Conservation (phyloP, 2,329 filamentous ascomycete genomes). For the Rugonectria rugulosa region DNA sequence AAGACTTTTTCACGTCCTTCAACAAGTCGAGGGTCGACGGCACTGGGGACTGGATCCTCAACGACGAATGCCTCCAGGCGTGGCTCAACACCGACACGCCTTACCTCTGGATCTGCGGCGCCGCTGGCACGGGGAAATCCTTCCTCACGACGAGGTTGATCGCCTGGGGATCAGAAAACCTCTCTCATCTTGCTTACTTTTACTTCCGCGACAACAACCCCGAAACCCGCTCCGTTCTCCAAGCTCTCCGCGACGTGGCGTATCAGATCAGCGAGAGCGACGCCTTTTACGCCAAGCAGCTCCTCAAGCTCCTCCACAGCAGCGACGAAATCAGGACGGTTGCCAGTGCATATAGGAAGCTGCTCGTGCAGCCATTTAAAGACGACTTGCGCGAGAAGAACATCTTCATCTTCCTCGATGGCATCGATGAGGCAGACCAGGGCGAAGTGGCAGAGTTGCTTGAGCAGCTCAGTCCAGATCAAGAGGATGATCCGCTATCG, state of each 20-base stretch:
- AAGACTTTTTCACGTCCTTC: conserved; percentile 52
- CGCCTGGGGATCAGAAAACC: conserved; percentile 46
- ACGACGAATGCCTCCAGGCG: conserved; percentile 47
- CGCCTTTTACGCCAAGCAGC: conserved; percentile 52
- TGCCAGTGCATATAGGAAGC: conserved; percentile 51
- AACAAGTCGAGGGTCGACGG: conserved; percentile 48
- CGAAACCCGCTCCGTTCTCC: conserved; percentile 53
- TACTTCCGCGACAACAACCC: conserved; percentile 58
- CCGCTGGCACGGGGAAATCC: conserved; percentile 56
- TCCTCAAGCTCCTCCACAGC: conserved; percentile 45
- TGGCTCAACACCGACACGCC: conserved; percentile 50
- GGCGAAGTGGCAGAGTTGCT: conserved; percentile 49
- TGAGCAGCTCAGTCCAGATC: conserved; percentile 41
- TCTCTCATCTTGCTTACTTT: conserved; percentile 52
- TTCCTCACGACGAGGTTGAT: conserved; percentile 54
- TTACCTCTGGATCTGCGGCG: conserved; percentile 54
- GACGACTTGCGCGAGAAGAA: conserved; percentile 43
- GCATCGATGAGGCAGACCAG: conserved; percentile 53
- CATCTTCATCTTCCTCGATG: conserved; percentile 56
- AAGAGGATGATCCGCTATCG: conserved; percentile 32
- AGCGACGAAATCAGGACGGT: conserved; percentile 53
- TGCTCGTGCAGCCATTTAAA: conserved; percentile 50
- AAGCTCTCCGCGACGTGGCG: conserved; percentile 54
- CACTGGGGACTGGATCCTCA: conserved; percentile 56
- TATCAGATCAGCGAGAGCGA: conserved; percentile 57